Percentiles rank a stretch among this genome's conserved stretches.
Evolutionary conservation across 352 stramenopile species (phyloP).

Genomic region (Phytophthora agathidicida): DNA sequence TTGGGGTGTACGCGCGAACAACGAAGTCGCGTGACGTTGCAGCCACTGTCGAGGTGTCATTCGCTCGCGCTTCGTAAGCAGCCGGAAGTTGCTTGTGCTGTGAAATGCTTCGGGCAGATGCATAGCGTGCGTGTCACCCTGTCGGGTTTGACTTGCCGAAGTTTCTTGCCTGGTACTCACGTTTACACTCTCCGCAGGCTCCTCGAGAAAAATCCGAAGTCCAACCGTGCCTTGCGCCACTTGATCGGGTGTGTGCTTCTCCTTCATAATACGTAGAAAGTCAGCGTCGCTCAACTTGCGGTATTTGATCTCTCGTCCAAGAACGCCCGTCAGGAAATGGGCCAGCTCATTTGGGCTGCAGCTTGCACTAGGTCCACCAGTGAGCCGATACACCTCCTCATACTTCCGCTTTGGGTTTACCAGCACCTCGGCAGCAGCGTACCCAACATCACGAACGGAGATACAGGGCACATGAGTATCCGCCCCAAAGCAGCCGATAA

Average conservation of each 20-base stretch:
- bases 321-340: slow-evolving; percentile 35
- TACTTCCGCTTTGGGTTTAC: slow-evolving; percentile 53
- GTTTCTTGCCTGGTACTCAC: slow-evolving; percentile 11
- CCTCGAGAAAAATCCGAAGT: slow-evolving; percentile 62
- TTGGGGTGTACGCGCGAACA: slow-evolving; percentile 58
- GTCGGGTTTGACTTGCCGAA: slow-evolving; percentile 2
- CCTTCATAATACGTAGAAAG: slow-evolving; percentile 51
- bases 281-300: slow-evolving; percentile 48
- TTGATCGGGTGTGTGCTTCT: slow-evolving; percentile 55
- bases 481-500: slow-evolving; percentile 55
- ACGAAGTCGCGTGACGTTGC: slow-evolving; percentile 27
- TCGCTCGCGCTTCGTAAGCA: slow-evolving; percentile 52
- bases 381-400: slow-evolving; percentile 61
- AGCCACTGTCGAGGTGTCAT: slow-evolving; percentile 60
- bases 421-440: slow-evolving; percentile 58
- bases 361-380: slow-evolving; percentile 33
- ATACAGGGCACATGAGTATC: slow-evolving; percentile 69
- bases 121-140: slow-evolving; percentile 8
- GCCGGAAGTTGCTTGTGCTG: slow-evolving; percentile 57
- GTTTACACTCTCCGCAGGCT: slow-evolving; percentile 14
- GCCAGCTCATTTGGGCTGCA: slow-evolving; percentile 56
- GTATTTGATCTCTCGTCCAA: slow-evolving; percentile 60
- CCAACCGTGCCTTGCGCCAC: slow-evolving; percentile 56
- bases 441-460: slow-evolving; percentile 64
- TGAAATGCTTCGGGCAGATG: slow-evolving; percentile 40